Evolutionary conservation across 306 rosid species (phyloP), one percentile per base, ranked within the genome.

Genomic region (Vigna radiata): DNA sequence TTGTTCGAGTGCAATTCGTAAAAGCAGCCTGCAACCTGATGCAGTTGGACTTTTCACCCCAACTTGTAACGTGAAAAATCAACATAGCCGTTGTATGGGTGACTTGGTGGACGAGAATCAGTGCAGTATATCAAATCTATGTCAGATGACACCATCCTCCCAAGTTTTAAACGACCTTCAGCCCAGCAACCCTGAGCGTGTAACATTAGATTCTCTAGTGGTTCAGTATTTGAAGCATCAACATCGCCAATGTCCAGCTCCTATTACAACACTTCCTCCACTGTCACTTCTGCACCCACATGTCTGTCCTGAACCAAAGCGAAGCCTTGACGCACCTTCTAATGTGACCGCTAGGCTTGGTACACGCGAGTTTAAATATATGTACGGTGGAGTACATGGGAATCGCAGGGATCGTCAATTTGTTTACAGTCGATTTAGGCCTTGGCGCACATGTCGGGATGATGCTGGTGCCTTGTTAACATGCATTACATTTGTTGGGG

Each of bases 241-340:
- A 86, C 99, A 96, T 83, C 99, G 98, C 52, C 99, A 96, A 79
- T 96, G 99, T 70, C 91, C 99, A 16, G 96, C 99, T 11, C 99
- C 99, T 33, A 96, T 96, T 76, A 96, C 99, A 43, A 96, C 99
- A 27, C 99, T 96, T 69, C 99, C 99, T 33, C 99, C 99, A 8
- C 84, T 96, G 37, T 96, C 99, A 81, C 91, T 96, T 46, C 70
- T 96, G 36, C 93, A 93, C 53, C 97, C 94, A 3, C 99, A 96
- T 60, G 94, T 96, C 79, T 96, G 99, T 82, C 99, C 99, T 23
- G 98, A 96, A 83, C 99, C 98, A 39, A 96, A 90, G 76, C 88
- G 97, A 58, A 87, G 93, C 84, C 90, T 96, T 29, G 98, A 96
- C 60, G 99, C 98, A 56, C 99, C 99, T 72, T 85, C 87, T 37